Evolutionary conservation across 176 grass and related monocot species (phyloP).

Genomic region (Lolium multiflorum): DNA sequence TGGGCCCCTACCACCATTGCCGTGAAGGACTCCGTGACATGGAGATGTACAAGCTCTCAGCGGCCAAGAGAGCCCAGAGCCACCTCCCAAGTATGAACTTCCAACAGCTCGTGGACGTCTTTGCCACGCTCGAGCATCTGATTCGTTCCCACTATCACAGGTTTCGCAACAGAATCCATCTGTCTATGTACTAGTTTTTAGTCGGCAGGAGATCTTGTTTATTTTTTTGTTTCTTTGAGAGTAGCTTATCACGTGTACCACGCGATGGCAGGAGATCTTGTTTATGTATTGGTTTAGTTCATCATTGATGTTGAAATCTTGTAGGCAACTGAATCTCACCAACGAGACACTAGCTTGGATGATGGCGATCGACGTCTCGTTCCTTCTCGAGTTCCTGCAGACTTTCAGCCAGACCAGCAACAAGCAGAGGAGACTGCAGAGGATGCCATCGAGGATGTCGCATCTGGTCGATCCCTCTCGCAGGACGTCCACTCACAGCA

Average conservation of each 20-base stretch:
- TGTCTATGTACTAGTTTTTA: not conserved
- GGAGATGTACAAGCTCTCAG: slow-evolving; percentile 82
- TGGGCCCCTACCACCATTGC: slow-evolving; percentile 85
- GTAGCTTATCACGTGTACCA: too few species aligned
- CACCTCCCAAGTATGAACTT: slow-evolving; percentile 50
- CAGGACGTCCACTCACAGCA: slow-evolving; percentile 29
- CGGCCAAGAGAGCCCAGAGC: slow-evolving; percentile 55
- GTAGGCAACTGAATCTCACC: slow-evolving; percentile 66
- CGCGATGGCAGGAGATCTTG: too few species aligned
- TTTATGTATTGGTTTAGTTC: not conserved
- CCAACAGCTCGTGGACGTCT: slow-evolving; percentile 56
- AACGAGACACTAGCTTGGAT: slow-evolving; percentile 76
- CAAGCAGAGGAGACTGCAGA: not conserved
- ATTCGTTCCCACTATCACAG: slow-evolving; percentile 84
- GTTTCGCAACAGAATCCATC: slow-evolving; percentile 24
- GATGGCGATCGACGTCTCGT: slow-evolving; percentile 86
- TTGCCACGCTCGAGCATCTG: slow-evolving; percentile 51
- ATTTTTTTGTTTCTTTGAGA: not conserved
- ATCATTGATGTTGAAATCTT: not conserved
- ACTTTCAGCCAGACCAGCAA: slow-evolving; percentile 22
- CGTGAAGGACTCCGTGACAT: slow-evolving; percentile 67
- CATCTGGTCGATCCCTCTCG: slow-evolving; percentile 40
- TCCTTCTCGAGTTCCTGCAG: slow-evolving; percentile 77
- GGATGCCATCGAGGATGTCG: slow-evolving; percentile 46
- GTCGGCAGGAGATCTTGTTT: not conserved